These are phyloP conservation scores for Spathaspora hagerdaliae DNA, from an alignment of 805 yeast genomes.

Conservation along the genomic window DNA sequence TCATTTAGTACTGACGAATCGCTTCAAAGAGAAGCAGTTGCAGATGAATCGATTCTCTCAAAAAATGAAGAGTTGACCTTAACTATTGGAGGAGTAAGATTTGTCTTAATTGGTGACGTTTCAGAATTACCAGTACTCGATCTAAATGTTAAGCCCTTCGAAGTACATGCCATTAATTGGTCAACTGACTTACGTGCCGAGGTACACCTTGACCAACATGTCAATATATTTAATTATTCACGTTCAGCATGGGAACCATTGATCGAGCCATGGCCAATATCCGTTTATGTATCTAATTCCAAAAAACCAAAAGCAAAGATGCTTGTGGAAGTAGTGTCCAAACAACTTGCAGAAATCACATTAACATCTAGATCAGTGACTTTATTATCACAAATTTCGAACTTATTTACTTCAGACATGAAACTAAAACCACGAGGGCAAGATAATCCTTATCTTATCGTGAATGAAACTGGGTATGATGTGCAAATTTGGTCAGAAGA, in stretches of 20 bases:
- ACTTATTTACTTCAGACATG: conserved; percentile 50
- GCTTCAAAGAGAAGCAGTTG: conserved; percentile 23
- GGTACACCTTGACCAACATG: conserved; percentile 57
- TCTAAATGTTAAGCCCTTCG: conserved; percentile 67
- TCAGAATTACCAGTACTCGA: conserved; percentile 88
- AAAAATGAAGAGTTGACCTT: conserved; percentile 67
- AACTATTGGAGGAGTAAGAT: conserved; percentile 68
- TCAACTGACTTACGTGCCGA: conserved; percentile 75
- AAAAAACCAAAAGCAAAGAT: conserved; percentile 44
- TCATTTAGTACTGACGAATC: conserved; percentile 35
- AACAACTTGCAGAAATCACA: conserved; percentile 73
- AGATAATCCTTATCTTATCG: conserved; percentile 74
- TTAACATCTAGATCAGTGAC: conserved; percentile 80
- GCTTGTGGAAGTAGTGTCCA: conserved; percentile 66
- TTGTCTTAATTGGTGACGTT: conserved; percentile 84
- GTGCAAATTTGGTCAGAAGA: conserved; percentile 78
- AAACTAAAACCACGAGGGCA: conserved; percentile 66
- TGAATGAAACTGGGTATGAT: conserved; percentile 82
- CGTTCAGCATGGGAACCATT: conserved; percentile 95
- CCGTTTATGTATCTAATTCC: conserved; percentile 59
- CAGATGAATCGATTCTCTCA: conserved; percentile 30
- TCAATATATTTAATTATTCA: conserved; percentile 82
- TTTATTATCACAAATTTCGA: conserved; percentile 63
- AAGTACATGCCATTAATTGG: conserved; percentile 73
- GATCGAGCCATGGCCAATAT: conserved; percentile 81